Conservation (phyloP, 225 moss, liverwort and hornwort genomes). For the Rhytidiadelphus loreus region DNA sequence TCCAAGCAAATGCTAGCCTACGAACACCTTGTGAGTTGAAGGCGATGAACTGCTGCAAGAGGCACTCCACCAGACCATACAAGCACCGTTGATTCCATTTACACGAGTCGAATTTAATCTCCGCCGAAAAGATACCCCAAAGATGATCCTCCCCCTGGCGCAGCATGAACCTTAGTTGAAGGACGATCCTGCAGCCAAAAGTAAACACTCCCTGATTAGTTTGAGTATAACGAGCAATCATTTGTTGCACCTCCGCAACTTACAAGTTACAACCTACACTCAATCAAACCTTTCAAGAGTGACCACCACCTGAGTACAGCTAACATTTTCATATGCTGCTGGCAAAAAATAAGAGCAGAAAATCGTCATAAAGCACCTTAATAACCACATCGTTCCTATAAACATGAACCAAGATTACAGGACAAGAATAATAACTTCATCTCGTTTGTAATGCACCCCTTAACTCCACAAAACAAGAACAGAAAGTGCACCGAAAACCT, state of each 20-base stretch:
- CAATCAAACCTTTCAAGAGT: not conserved
- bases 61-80: not conserved
- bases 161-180: constrained; percentile 41
- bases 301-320: not conserved
- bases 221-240: too few species aligned
- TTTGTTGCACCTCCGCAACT: not conserved
- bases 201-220: not conserved
- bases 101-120: not conserved
- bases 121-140: constrained; percentile 50
- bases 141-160: constrained; percentile 44
- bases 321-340: not conserved
- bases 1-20: constrained; percentile 9
- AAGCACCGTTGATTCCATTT: not conserved
- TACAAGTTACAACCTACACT: not conserved
- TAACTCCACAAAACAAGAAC: not conserved
- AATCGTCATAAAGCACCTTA: not conserved
- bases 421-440: not conserved
- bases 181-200: constrained; percentile 30
- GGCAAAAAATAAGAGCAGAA: not conserved
- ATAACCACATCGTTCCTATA: not conserved
- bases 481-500: not conserved
- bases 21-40: not conserved
- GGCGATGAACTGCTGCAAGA: constrained; percentile 7
- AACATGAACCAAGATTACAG: not conserved
- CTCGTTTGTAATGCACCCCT: not conserved